Evolutionary conservation across 352 stramenopile species (phyloP).

Genomic region (Phytophthora niederhauseri): DNA sequence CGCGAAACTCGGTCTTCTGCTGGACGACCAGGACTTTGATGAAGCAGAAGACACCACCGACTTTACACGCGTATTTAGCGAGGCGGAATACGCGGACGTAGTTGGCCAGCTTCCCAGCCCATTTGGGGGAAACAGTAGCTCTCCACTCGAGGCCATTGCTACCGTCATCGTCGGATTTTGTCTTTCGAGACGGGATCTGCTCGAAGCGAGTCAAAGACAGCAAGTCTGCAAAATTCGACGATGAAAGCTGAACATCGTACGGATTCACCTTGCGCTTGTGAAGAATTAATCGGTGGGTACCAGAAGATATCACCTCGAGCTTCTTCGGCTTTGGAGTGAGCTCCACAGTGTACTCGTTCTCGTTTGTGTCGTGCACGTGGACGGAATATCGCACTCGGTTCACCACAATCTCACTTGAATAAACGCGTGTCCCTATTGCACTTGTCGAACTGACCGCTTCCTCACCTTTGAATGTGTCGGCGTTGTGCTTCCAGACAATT

Average conservation of each 20-base stretch:
- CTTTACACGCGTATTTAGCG: constrained; percentile 45
- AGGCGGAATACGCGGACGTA: constrained; percentile 59
- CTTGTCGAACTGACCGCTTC: not conserved
- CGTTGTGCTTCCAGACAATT: constrained; percentile 43
- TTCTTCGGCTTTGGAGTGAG: constrained; percentile 20
- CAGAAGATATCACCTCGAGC: not conserved
- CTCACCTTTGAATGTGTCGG: not conserved
- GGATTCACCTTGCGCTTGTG: constrained; percentile 59
- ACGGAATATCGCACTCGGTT: constrained; percentile 12
- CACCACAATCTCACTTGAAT: constrained; percentile 44
- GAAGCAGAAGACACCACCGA: constrained; percentile 45
- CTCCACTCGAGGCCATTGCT: constrained; percentile 14
- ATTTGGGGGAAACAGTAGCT: constrained; percentile 34
- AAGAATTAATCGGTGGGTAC: constrained; percentile 20
- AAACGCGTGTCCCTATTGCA: constrained; percentile 29
- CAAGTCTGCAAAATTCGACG: constrained; percentile 52
- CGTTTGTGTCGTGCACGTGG: constrained; percentile 38
- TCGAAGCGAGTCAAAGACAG: constrained; percentile 38
- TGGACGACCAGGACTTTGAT: constrained; percentile 54
- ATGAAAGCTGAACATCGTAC: constrained; percentile 48
- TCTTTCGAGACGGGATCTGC: not conserved
- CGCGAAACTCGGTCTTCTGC: constrained; percentile 64
- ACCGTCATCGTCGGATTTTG: not conserved
- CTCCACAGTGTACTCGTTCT: constrained; percentile 36
- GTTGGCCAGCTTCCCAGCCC: constrained; percentile 42